Evolutionary conservation across 768 basidiomycete genomes (phyloP).

Genomic region (Candolleomyces aberdarensis): DNA sequence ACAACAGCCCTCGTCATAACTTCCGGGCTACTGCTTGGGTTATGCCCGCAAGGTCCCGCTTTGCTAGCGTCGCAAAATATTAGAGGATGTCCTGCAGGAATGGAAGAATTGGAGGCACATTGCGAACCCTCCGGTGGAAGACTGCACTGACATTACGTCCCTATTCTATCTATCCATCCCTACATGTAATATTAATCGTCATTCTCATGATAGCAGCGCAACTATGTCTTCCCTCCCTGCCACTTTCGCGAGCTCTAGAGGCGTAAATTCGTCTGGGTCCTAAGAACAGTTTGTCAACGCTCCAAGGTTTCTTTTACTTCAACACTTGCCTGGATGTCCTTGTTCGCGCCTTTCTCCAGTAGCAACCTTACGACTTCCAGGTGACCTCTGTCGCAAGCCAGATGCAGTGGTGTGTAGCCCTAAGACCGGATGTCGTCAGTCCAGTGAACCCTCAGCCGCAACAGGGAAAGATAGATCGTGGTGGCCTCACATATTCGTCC

Average conservation of each 20-base stretch:
- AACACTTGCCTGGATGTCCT: conserved; percentile 52
- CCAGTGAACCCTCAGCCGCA: conserved; percentile 3
- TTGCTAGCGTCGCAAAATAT: too few species aligned
- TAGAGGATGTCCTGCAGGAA: too few species aligned
- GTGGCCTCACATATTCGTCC: conserved; percentile 69
- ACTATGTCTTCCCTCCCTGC: conserved; percentile 58
- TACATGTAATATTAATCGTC: conserved; percentile 3
- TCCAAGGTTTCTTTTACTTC: background rate
- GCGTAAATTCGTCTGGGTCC: conserved; percentile 69
- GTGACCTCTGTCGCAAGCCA: conserved; percentile 83
- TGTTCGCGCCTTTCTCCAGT: conserved; percentile 63
- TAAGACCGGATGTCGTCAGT: conserved; percentile 24
- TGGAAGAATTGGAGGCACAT: too few species aligned
- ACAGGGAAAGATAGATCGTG: background rate
- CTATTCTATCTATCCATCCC: background rate
- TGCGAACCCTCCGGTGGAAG: background rate
- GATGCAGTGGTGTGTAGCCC: conserved; percentile 88
- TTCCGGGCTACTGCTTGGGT: background rate
- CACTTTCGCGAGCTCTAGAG: conserved; percentile 55
- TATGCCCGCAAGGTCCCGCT: too few species aligned
- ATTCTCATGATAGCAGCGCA: conserved; percentile 17
- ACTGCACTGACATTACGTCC: background rate
- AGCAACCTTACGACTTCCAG: conserved; percentile 53
- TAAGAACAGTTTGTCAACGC: conserved; percentile 18
- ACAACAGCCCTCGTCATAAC: background rate